A percentile compares a stretch with the other conserved stretches of the same genome.
phyloP scores from a whole-genome alignment of 2,329 filamentous ascomycete genomes.

The Thelonectria rubi region DNA sequence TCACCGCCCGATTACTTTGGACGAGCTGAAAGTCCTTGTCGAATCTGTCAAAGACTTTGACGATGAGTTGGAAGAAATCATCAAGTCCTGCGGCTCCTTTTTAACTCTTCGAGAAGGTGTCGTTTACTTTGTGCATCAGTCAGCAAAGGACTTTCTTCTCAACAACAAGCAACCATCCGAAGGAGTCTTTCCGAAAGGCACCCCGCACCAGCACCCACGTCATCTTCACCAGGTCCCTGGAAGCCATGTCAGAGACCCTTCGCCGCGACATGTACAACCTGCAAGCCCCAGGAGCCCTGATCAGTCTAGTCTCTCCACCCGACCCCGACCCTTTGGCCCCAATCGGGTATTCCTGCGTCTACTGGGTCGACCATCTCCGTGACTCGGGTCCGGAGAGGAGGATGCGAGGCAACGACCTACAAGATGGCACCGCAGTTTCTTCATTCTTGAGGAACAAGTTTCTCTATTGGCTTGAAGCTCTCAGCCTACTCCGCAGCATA shows the following conservation, averaged over 20 bases:
- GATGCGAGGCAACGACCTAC: background rate
- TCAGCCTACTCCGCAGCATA: slow-evolving; percentile 46
- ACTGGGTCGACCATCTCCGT: slow-evolving; percentile 35
- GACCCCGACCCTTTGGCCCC: slow-evolving; percentile 25
- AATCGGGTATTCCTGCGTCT: slow-evolving; percentile 32
- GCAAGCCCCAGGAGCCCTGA: slow-evolving; percentile 9
- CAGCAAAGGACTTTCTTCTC: slow-evolving; percentile 54
- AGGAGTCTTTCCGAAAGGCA: slow-evolving; percentile 44
- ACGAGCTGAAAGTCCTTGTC: slow-evolving; percentile 46
- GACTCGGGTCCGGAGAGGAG: background rate
- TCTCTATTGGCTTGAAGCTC: slow-evolving; percentile 55
- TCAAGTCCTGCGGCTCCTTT: slow-evolving; percentile 51
- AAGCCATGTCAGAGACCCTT: slow-evolving; percentile 42
- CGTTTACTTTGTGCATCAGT: slow-evolving; percentile 53
- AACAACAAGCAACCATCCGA: slow-evolving; percentile 28
- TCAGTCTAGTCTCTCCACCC: slow-evolving; percentile 19
- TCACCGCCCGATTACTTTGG: slow-evolving; percentile 49
- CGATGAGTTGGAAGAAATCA: slow-evolving; percentile 38
- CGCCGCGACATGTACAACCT: slow-evolving; percentile 49
- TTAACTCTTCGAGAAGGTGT: slow-evolving; percentile 44
- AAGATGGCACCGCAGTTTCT: background rate
- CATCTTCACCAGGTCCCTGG: slow-evolving; percentile 49
- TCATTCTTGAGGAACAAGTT: background rate
- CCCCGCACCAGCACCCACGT: slow-evolving; percentile 38
- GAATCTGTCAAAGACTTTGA: slow-evolving; percentile 19